Percentiles rank a stretch among this genome's conserved stretches.
Evolutionary conservation across 2,329 filamentous ascomycete genomes (phyloP).

Genomic region (Phaeosphaeria sp.): DNA sequence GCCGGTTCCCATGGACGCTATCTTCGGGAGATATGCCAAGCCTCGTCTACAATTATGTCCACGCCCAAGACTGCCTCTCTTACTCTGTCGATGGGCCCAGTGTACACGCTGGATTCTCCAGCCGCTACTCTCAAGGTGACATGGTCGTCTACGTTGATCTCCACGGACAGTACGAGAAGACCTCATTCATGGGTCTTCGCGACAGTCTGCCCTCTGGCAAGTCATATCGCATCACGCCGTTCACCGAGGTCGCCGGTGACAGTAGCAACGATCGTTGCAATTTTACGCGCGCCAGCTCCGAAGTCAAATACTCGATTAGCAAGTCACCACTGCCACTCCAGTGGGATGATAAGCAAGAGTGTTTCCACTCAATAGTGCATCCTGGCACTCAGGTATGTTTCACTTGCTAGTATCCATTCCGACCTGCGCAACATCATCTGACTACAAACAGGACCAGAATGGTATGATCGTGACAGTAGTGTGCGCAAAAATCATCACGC

Average conservation of each 20-base stretch:
- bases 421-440: not conserved
- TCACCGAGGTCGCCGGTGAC: not conserved
- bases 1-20: slow-evolving; percentile 30
- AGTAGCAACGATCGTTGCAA: not conserved
- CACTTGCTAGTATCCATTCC: not conserved
- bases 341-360: slow-evolving; percentile 25
- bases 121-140: slow-evolving; percentile 6
- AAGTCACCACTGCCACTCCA: slow-evolving; percentile 13
- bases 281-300: not conserved
- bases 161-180: slow-evolving; percentile 26
- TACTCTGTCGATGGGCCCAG: slow-evolving; percentile 16
- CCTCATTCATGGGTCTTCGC: slow-evolving; percentile 27
- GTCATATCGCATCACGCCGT: slow-evolving; percentile 32
- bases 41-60: slow-evolving; percentile 41
- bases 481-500: slow-evolving; percentile 17
- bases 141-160: slow-evolving; percentile 25
- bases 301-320: slow-evolving; percentile 17
- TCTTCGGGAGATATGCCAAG: slow-evolving; percentile 29
- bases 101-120: slow-evolving; percentile 22
- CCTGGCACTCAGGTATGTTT: not conserved
- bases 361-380: slow-evolving; percentile 31
- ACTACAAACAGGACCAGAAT: not conserved
- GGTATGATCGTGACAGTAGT: slow-evolving; percentile 19
- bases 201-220: slow-evolving; percentile 12
- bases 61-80: slow-evolving; percentile 42